phyloP scores from a whole-genome alignment of 257 asterid genomes.

The Salvia miltiorrhiza region DNA sequence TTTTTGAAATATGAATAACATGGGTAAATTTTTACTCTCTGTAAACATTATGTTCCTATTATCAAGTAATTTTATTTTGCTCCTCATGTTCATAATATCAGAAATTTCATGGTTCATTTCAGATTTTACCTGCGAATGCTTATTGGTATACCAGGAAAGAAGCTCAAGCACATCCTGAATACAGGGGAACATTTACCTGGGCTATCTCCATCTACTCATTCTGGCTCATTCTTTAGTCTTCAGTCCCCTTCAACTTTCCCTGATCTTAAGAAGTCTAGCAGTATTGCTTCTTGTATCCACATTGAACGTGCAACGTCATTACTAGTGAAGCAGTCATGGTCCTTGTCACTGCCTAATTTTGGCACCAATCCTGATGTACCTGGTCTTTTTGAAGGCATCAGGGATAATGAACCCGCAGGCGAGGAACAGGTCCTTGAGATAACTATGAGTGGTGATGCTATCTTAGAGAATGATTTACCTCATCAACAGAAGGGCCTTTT shows the following conservation, averaged over 20 bases:
- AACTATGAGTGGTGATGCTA: constrained; percentile 28
- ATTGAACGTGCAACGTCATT: constrained; percentile 64
- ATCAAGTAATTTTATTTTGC: constrained; percentile 7
- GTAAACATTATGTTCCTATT: constrained; percentile 18
- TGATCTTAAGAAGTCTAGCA: constrained; percentile 47
- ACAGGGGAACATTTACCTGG: constrained; percentile 69
- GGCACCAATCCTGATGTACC: constrained; percentile 43
- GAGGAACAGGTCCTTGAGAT: constrained; percentile 48
- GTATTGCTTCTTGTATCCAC: constrained; percentile 54
- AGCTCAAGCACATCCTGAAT: constrained; percentile 62
- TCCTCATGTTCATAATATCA: constrained; percentile 1
- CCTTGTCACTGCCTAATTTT: constrained; percentile 63
- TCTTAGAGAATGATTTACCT: constrained; percentile 37
- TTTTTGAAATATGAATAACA: background rate
- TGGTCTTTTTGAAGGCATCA: constrained; percentile 50
- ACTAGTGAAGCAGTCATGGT: constrained; percentile 87
- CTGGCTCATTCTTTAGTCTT: constrained; percentile 54
- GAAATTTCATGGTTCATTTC: constrained; percentile 34
- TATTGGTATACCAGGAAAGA: constrained; percentile 84
- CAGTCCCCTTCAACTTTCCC: constrained; percentile 53
- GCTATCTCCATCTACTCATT: constrained; percentile 64
- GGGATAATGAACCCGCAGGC: constrained; percentile 40
- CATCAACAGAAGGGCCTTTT: constrained; percentile 60
- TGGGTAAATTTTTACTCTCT: constrained; percentile 1
- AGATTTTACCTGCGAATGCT: constrained; percentile 90